Percentiles rank a stretch among this genome's conserved stretches.
phyloP scores from a whole-genome alignment of 106 monocot species.

The Acorus gramineus region DNA sequence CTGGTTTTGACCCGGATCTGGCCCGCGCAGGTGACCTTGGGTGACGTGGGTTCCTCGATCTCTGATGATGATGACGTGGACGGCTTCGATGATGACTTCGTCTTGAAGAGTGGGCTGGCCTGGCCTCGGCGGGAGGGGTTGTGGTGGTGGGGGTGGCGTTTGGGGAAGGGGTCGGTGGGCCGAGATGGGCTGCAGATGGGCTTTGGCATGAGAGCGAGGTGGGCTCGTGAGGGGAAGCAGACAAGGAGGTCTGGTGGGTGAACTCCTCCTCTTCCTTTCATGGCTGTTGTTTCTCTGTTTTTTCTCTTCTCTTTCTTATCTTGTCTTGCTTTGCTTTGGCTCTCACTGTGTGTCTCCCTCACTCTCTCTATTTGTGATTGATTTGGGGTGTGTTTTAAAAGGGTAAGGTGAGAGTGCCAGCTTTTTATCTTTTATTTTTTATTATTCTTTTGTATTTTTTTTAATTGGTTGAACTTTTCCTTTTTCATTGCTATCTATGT shows the following conservation, averaged over 20 bases:
- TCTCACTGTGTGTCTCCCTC: neutral
- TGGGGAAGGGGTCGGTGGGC: constrained; percentile 7
- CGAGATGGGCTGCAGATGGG: constrained; percentile 66
- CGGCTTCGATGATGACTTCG: constrained; percentile 5
- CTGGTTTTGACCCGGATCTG: constrained; percentile 64
- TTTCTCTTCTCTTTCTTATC: constrained; percentile 10
- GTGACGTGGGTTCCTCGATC: constrained; percentile 60
- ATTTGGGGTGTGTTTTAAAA: too few relatives aligned
- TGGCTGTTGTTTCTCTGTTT: neutral
- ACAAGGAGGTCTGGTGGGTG: constrained; percentile 48
- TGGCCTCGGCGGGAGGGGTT: constrained; percentile 4
- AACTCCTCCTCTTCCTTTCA: constrained; percentile 17
- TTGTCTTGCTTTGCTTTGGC: constrained; percentile 17
- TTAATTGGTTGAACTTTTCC: too few relatives aligned
- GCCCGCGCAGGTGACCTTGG: constrained; percentile 81
- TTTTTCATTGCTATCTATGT: too few relatives aligned
- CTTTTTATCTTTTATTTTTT: too few relatives aligned
- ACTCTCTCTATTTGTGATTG: neutral
- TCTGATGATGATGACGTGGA: neutral
- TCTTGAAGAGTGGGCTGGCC: constrained; percentile 34
- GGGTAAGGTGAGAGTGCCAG: too few relatives aligned
- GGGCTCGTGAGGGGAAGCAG: constrained; percentile 72
- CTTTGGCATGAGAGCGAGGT: constrained; percentile 56
- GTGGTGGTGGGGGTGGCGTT: constrained; percentile 4
- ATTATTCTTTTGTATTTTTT: too few relatives aligned